Evolutionary conservation across 2,329 filamentous ascomycete genomes (phyloP), one percentile per base, ranked within the genome.

Genomic region (Endoconidiophora laricicola): DNA sequence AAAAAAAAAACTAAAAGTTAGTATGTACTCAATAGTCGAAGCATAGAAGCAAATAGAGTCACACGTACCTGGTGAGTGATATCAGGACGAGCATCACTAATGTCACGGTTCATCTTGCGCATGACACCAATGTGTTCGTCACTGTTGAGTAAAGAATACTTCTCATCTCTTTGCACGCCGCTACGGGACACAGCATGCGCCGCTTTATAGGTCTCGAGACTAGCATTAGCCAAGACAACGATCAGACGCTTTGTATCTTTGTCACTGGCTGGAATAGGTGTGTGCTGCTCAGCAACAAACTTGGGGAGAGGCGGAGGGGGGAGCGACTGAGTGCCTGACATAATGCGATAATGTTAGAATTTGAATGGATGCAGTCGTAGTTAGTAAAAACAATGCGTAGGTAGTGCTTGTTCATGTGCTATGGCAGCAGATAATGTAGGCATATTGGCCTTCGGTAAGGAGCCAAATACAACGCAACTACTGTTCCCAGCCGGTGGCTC

Each of bases 101-200:
- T 96, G 64, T 98, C 91, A 59, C 91, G 78, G 64, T 94, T 94
- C 90, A 96, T 96, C 73, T 96, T 98, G 61, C 91, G 83, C 87
- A 98, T 94, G 57, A 96, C 84, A 55, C 91, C 91, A 58, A 98
- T 98, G 64, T 98, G 91, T 68, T 98, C 91, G 62, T 98, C 91
- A 66, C 88, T 95, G 73, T 98, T 98, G 61, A 98, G 79, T 48
- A 98, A 73, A 54, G 90, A 94, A 68, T 94, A 98, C 66, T 96
- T 96, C 64, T 95, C 90, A 60, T 95, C 88, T 47, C 84, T 78
- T 54, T 78, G 76, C 52, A 73, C 69, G 29, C 78, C 72, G 70
- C 63, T 78, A 66, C 68, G 80, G 65, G 62, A 73, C 64, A 80
- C 76, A 54, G 81, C 80, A 57, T 86, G 80, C 18, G 85, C 83